phyloP scores from a whole-genome alignment of 176 grass and related monocot species.

The Calamus simplicifolius region DNA sequence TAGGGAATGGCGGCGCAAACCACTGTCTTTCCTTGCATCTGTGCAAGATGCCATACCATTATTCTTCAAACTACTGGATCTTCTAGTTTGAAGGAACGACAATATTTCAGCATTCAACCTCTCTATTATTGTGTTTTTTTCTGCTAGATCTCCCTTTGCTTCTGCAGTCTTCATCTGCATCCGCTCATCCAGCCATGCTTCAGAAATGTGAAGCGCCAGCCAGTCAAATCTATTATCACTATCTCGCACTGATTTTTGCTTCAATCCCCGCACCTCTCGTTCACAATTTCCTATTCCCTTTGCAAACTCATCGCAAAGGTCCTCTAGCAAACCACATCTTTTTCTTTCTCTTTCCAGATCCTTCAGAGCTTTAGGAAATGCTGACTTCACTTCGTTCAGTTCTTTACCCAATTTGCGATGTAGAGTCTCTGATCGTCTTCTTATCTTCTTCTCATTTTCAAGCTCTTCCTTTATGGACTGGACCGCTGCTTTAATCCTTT shows the following conservation, averaged over 20 bases:
- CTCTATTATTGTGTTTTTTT: slow-evolving; percentile 48
- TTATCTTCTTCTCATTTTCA: slow-evolving; percentile 73
- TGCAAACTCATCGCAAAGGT: slow-evolving; percentile 84
- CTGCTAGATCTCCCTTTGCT: slow-evolving; percentile 28
- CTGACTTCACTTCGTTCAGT: slow-evolving; percentile 52
- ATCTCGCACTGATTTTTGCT: slow-evolving; percentile 56
- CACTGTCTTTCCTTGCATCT: slow-evolving; percentile 19
- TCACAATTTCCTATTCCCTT: slow-evolving; percentile 80
- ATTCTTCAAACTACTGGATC: slow-evolving; percentile 19
- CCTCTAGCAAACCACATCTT: slow-evolving; percentile 52
- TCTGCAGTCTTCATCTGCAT: slow-evolving; percentile 77
- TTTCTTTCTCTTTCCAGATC: slow-evolving; percentile 75
- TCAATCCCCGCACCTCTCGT: slow-evolving; percentile 70
- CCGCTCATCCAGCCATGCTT: slow-evolving; percentile 95
- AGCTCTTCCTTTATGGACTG: slow-evolving; percentile 58
- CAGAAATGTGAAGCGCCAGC: slow-evolving; percentile 67
- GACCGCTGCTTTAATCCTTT: slow-evolving; percentile 57
- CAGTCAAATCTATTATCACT: slow-evolving; percentile 59
- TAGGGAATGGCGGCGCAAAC: slow-evolving; percentile 68
- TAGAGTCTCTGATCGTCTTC: slow-evolving; percentile 67
- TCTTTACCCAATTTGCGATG: slow-evolving; percentile 80
- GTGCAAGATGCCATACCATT: slow-evolving; percentile 1
- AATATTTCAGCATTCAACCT: slow-evolving; percentile 67
- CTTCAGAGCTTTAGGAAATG: slow-evolving; percentile 57
- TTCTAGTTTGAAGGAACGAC: slow-evolving; percentile 55